These are phyloP conservation scores for Epichloe sibirici DNA, from an alignment of 2,329 filamentous ascomycete species.

Conservation along the genomic window DNA sequence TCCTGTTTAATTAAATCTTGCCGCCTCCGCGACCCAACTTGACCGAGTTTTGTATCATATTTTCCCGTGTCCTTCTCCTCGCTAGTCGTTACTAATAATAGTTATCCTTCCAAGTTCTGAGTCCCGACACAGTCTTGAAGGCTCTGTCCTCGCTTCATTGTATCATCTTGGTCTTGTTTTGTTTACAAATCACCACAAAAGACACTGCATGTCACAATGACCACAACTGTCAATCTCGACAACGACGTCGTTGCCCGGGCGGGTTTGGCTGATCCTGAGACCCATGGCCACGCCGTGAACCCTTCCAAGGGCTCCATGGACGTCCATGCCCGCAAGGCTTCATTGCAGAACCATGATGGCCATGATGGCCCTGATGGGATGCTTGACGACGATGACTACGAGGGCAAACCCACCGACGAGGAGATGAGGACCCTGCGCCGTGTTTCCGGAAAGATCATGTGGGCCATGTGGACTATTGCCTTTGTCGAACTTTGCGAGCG, in stretches of 20 bases:
- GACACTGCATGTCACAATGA: constrained; percentile 16
- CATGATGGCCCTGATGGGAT: constrained; percentile 8
- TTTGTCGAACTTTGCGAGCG: constrained; percentile 66
- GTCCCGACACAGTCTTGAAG: no score
- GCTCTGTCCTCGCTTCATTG: no score
- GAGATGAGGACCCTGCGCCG: constrained; percentile 49
- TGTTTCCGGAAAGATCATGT: constrained; percentile 52
- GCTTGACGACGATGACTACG: constrained; percentile 17
- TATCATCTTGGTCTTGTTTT: no score
- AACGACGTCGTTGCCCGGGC: constrained; percentile 23
- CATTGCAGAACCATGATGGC: constrained; percentile 9
- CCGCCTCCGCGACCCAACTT: no score
- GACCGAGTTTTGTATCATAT: no score
- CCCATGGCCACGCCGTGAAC: constrained; percentile 15
- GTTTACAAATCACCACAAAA: no score
- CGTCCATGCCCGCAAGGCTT: constrained; percentile 7
- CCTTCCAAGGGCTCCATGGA: constrained; percentile 19
- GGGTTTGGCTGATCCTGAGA: constrained; percentile 20
- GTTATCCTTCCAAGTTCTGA: no score
- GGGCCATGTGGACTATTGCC: constrained; percentile 55
- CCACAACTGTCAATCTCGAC: constrained; percentile 23
- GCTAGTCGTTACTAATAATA: no score
- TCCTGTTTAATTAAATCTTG: no score
- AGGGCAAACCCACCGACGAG: constrained; percentile 44
- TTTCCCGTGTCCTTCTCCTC: no score